Evolutionary conservation across 306 rosid genomes (phyloP), one percentile per base, ranked within the genome.

Genomic region (Vigna unguiculata): DNA sequence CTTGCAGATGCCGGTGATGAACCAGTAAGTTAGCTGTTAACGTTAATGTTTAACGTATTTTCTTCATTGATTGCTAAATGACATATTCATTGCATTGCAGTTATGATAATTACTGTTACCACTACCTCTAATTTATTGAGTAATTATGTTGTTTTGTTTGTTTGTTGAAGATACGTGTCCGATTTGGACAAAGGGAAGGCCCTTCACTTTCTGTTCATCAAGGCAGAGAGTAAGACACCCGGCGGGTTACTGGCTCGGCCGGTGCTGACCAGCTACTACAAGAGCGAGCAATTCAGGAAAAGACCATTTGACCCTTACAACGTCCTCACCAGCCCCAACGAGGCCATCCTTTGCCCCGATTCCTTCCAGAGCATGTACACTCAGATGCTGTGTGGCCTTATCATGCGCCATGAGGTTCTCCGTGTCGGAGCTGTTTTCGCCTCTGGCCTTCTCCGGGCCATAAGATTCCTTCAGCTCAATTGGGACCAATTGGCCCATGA

Each of bases 291-390:
- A 20, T 95, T 89, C 86, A 95, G 85, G 87, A 95, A 81, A 21
- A 83, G 97, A 66, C 97, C 97, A 16, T 81, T 69, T 20, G 97
- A 95, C 76, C 93, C 96, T 5, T 95, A 85, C 90, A 95, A 74
- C 13, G 92, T 90, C 16, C 80, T 87, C 77, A 95, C 97, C 0
- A 95, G 99, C 85, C 99, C 99, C 5, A 71, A 88, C 71, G 97
- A 88, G 21, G 86, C 97, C 12, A 70, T 95, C 55, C 89, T 95
- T 22, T 95, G 97, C 71, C 34, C 83, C 0, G 97, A 95, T 76
- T 92, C 96, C 4, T 89, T 90, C 60, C 99, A 95, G 30, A 85
- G 92, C 89, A 92, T 95, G 99, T 95, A 95, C 76, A 75, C 96
- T 0, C 99, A 95, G 72, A 95, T 95, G 99, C 60, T 95, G 1